phyloP scores from a whole-genome alignment of 805 yeast genomes.

The Spathaspora girioi region DNA sequence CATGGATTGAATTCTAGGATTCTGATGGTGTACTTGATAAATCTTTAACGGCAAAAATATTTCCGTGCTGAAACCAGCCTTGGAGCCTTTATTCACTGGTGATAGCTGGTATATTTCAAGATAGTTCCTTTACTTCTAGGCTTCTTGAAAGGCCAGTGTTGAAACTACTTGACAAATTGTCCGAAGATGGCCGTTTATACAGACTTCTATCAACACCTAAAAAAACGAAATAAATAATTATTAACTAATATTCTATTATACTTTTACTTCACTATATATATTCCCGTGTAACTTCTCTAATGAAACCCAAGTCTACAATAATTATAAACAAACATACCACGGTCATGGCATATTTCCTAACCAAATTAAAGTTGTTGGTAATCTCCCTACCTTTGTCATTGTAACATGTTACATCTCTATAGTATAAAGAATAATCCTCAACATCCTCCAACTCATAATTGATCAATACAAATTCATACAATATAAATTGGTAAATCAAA shows the following conservation, averaged over 20 bases:
- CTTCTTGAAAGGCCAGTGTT: too few species aligned
- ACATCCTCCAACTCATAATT: constrained; percentile 8
- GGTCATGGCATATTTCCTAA: not conserved
- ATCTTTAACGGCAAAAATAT: too few species aligned
- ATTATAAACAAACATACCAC: not conserved
- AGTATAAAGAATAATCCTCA: constrained; percentile 9
- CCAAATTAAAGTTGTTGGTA: not conserved
- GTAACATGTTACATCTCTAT: constrained; percentile 1
- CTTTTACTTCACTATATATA: not conserved
- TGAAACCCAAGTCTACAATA: not conserved
- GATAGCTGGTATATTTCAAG: too few species aligned
- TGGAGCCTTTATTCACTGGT: too few species aligned
- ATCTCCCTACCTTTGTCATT: not conserved
- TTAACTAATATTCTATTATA: not conserved
- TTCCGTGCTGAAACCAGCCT: too few species aligned
- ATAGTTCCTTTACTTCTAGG: too few species aligned
- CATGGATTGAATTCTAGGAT: too few species aligned
- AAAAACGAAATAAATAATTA: too few species aligned
- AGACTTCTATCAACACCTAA: too few species aligned
- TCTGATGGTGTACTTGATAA: too few species aligned
- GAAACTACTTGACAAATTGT: too few species aligned
- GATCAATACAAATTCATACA: constrained; percentile 23
- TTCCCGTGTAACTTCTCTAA: not conserved
- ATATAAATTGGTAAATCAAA: constrained; percentile 28
- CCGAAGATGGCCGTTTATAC: too few species aligned